Conservation (phyloP, 2,329 filamentous ascomycete genomes). For the Cordyceps militaris region DNA sequence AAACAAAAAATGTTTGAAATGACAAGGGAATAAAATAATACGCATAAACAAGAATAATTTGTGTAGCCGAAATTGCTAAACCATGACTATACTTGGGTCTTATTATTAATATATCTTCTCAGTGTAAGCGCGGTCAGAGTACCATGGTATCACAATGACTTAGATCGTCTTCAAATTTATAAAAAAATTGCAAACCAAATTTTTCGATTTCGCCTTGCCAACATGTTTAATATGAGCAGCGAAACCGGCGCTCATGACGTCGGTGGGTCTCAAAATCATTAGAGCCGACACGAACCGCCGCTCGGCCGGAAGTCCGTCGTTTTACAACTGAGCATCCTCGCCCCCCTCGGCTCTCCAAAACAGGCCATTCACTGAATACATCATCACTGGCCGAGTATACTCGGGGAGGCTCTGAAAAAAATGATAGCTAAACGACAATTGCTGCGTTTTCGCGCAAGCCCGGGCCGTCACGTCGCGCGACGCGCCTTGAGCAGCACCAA, state of each 20-base stretch:
- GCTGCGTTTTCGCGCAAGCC: background rate
- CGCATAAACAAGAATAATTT: too few species aligned
- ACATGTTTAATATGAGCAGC: background rate
- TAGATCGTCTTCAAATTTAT: too few species aligned
- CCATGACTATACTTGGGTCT: too few species aligned
- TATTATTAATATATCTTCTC: too few species aligned
- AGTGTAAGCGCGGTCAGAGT: too few species aligned
- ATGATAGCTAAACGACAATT: background rate
- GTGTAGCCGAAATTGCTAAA: too few species aligned
- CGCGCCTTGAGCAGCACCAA: constrained; percentile 2
- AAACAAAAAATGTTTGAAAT: too few species aligned
- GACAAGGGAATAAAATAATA: too few species aligned
- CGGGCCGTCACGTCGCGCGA: background rate
- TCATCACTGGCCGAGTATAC: background rate
- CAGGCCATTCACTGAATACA: background rate
- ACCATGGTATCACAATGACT: too few species aligned
- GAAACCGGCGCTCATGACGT: constrained; percentile 6
- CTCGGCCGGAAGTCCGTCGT: constrained; percentile 3
- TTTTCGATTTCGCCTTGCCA: too few species aligned
- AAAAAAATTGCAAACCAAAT: too few species aligned
- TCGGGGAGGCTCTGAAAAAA: too few species aligned
- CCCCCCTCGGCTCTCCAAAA: background rate
- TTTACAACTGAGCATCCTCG: background rate
- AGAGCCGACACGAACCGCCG: constrained; percentile 6
- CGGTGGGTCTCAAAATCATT: background rate